Evolutionary conservation across 805 yeast genomes (phyloP).

Genomic region (Starmerella ratchasimensis): DNA sequence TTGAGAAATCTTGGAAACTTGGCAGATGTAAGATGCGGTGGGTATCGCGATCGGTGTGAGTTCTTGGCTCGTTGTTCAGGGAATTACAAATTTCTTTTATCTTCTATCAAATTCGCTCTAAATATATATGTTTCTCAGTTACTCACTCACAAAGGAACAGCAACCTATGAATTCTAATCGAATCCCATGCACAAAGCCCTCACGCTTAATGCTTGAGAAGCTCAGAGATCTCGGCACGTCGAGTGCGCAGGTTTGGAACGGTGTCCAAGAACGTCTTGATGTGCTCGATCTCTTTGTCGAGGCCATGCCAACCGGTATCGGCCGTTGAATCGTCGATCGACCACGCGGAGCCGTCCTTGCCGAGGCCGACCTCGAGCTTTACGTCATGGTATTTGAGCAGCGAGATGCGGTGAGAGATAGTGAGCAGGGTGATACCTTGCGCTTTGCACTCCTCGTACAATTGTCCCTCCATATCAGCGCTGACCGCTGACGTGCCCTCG

Average conservation of each 20-base stretch:
- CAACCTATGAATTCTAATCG: too few relatives aligned
- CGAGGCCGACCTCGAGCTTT: slow-evolving; percentile 51
- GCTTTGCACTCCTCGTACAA: slow-evolving; percentile 61
- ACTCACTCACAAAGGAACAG: too few relatives aligned
- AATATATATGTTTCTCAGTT: too few relatives aligned
- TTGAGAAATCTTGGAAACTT: too few relatives aligned
- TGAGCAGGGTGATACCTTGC: slow-evolving; percentile 61
- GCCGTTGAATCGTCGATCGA: slow-evolving; percentile 50
- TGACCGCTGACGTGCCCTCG: slow-evolving; percentile 89
- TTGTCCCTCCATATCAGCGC: slow-evolving; percentile 78
- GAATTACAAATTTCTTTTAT: too few relatives aligned
- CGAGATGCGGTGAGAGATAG: slow-evolving; percentile 72
- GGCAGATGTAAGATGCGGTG: too few relatives aligned
- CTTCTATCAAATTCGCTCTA: too few relatives aligned
- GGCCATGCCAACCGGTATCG: slow-evolving; percentile 49
- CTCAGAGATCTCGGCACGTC: slow-evolving; percentile 45
- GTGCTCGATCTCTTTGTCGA: slow-evolving; percentile 62
- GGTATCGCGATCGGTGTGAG: too few relatives aligned
- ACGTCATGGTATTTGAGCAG: slow-evolving; percentile 74
- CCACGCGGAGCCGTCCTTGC: slow-evolving; percentile 37
- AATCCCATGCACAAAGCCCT: too few relatives aligned
- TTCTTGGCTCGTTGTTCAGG: too few relatives aligned
- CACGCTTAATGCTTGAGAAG: too few relatives aligned
- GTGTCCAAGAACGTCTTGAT: slow-evolving; percentile 46
- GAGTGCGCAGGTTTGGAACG: slow-evolving; percentile 43